A percentile compares a stretch with the other conserved stretches of the same genome.
Conservation (phyloP, 495 filamentous ascomycete species). For the Penicillium macrosclerotiorum region DNA sequence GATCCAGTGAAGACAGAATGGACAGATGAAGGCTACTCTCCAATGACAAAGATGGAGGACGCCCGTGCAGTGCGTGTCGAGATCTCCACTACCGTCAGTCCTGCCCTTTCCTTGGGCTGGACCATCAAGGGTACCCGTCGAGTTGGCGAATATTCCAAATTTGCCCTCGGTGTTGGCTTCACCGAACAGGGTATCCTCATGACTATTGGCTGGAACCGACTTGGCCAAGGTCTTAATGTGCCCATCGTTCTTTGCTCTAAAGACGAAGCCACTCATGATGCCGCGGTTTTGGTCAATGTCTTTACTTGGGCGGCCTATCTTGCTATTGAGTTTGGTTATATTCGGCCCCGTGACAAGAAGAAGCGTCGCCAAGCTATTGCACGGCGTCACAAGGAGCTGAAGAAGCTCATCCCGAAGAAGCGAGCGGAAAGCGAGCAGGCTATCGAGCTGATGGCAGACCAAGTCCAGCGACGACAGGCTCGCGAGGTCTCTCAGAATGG, state of each 20-base stretch:
- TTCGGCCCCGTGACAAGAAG: slow-evolving; percentile 39
- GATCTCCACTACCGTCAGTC: slow-evolving; percentile 18
- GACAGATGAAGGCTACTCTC: slow-evolving; percentile 42
- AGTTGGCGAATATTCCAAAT: slow-evolving; percentile 36
- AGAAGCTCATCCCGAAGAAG: slow-evolving; percentile 40
- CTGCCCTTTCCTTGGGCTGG: slow-evolving; percentile 33
- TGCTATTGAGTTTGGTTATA: slow-evolving; percentile 47
- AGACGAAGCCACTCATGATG: slow-evolving; percentile 32
- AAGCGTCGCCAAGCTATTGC: slow-evolving; percentile 33
- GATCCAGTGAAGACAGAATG: slow-evolving; percentile 38
- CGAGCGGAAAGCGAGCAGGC: slow-evolving; percentile 50
- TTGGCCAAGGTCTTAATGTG: slow-evolving; percentile 41
- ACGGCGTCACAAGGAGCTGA: slow-evolving; percentile 38
- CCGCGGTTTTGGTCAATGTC: slow-evolving; percentile 39
- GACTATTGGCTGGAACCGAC: slow-evolving; percentile 40
- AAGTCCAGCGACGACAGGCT: slow-evolving; percentile 47
- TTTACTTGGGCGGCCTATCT: slow-evolving; percentile 51
- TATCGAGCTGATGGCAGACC: slow-evolving; percentile 50
- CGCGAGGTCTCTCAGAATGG: slow-evolving; percentile 37
- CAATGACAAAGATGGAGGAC: slow-evolving; percentile 28
- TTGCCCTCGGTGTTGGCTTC: slow-evolving; percentile 42
- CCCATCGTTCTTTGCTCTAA: slow-evolving; percentile 41
- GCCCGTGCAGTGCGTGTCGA: slow-evolving; percentile 38
- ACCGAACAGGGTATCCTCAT: slow-evolving; percentile 34
- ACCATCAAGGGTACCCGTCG: slow-evolving; percentile 36